Evolutionary conservation across 2,329 filamentous ascomycete genomes (phyloP), one percentile per base, ranked within the genome.

Genomic region (Cercospora brassicicola): DNA sequence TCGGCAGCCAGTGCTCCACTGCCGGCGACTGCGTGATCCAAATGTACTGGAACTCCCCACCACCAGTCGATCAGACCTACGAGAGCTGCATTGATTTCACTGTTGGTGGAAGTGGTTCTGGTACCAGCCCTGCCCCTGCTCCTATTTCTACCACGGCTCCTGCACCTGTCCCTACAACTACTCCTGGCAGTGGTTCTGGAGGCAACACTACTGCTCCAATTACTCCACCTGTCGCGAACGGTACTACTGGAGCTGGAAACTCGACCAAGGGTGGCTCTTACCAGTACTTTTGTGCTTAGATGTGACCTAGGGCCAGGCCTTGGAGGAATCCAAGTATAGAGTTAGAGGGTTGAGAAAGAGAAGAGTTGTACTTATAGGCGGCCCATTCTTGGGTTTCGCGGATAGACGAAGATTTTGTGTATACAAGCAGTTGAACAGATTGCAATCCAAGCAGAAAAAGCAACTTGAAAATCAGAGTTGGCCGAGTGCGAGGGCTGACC

Each of bases 61-160:
- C 86, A 15, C 73, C 78, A 13, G 84, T 86, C 69, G 74, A 85
- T 67, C 88, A 90, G 82, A 89, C 87, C 10, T 90, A 90, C 75
- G 85, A 88, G 80, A 83, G 84, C 60, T 90, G 88, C 78, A 80
- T 89, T 62, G 88, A 90, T 74, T 89, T 90, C 75, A 82, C 77
- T 51, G 77, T 84, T 66, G 76, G 51, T 20, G 64, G 56, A 28
- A 55, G 48, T 26, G 48, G 23, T 28, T 55, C 48, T 30, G 48
- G 48, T 15, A 42, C 36, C 3, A 42, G 36, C 36, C 36, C 36
- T 5, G 36, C 36, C n/a, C 36, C 36, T n/a, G 36, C 36, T 8
- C 36, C 33, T 13, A 11, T 13, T 36, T 13, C 33, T 36, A 36
- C 11, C 11, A 36, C 33, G 4, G 36, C 36, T 42, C 36, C 36